Base-by-base conservation (phyloP, 139 green algal species). In the Haematococcus sp. region DNA sequence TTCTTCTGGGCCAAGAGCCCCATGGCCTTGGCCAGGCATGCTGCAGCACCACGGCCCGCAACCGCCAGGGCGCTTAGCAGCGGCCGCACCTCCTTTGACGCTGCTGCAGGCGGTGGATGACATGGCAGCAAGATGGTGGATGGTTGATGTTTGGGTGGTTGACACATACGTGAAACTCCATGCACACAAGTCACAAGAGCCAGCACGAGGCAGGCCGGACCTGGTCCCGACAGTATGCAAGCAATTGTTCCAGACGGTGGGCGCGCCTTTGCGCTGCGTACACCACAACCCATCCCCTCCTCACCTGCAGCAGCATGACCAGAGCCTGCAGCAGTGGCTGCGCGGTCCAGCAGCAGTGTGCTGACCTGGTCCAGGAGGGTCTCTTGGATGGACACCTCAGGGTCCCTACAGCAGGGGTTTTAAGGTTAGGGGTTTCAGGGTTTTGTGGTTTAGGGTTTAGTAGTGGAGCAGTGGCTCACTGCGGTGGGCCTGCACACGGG, bases 351-450 rank as follows among this genome's bases (percentile, higher is more conserved):
- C 20, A 93, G 19, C 52, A 90, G 65, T 0, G 69, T 73, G 31
- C 75, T 44, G 1, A 85, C 51, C 32, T 83, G 77, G 32, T 89
- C 84, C 54, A 86, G 61, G 34, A 89, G 35, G 16, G 54, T 52
- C 19, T 93, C 88, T 58, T 90, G 83, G 4, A 89, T 71, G 31
- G 65, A 54, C 19, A 40, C 44, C 63, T 90, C 85, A n/a, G 80
- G 52, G 58, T 90, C 85, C 1, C 63, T 70, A 35, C 61, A 52
- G 40, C 5, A 20, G n/a, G n/a, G n/a, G n/a, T n/a, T n/a, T n/a
- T n/a, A n/a, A n/a, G n/a, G n/a, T n/a, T n/a, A n/a, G n/a, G n/a
- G n/a, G n/a, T n/a, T 31, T 15, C 54, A 63, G 54, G 54, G 54
- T 63, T 15, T 11, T 31, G 54, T 20, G 54, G 44, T 11, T 11